phyloP scores from a whole-genome alignment of 768 basidiomycete genomes.

The Naganishia vaughanmartiniae region DNA sequence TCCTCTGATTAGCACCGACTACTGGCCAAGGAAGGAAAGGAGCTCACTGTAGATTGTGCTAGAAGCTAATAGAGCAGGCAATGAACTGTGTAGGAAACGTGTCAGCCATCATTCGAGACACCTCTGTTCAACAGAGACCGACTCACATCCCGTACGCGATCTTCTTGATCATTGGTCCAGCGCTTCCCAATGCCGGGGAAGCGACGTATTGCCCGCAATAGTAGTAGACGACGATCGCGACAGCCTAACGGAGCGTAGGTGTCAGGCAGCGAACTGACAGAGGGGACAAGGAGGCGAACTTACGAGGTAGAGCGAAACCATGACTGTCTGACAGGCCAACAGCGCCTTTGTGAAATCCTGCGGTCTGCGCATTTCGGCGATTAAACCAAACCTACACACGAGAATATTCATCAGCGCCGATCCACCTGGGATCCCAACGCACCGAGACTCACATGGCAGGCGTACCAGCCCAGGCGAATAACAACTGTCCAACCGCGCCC shows the following conservation, averaged over 20 bases:
- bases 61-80: slow-evolving; percentile 37
- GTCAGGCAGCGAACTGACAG: not conserved
- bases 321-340: slow-evolving; percentile 35
- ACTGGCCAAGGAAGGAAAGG: no score
- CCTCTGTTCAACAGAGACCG: not conserved
- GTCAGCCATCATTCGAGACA: slow-evolving; percentile 30
- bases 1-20: not conserved
- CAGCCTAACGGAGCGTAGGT: slow-evolving; percentile 10
- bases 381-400: slow-evolving; percentile 29
- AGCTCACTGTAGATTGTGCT: slow-evolving; percentile 26
- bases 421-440: not conserved
- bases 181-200: slow-evolving; percentile 48
- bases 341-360: slow-evolving; percentile 48
- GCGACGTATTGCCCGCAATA: slow-evolving; percentile 47
- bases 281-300: not conserved
- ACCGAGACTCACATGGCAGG: slow-evolving; percentile 26
- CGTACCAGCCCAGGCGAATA: slow-evolving; percentile 48
- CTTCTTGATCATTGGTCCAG: slow-evolving; percentile 44
- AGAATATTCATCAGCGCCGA: slow-evolving; percentile 1
- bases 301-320: slow-evolving; percentile 29
- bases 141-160: slow-evolving; percentile 37
- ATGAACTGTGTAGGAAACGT: slow-evolving; percentile 38
- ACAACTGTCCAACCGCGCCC: slow-evolving; percentile 47
- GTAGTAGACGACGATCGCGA: slow-evolving; percentile 25
- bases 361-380: slow-evolving; percentile 52